A percentile compares a stretch with the other conserved stretches of the same genome.
These are phyloP conservation scores for Melanogaster broomeanus DNA, from an alignment of 768 basidiomycete species.

Conservation along the genomic window DNA sequence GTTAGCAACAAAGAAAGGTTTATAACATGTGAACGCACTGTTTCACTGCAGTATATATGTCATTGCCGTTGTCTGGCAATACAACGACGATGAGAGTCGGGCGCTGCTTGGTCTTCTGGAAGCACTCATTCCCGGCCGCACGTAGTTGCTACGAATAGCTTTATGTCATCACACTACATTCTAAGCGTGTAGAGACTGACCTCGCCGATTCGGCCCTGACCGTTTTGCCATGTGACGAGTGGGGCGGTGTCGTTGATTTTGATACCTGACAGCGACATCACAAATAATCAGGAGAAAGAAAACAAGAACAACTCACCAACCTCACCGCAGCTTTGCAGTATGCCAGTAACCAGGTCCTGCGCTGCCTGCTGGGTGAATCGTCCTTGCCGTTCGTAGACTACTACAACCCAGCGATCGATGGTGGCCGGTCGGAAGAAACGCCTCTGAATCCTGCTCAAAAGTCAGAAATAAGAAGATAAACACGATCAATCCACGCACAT, in stretches of 20 bases:
- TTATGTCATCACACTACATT: neutral
- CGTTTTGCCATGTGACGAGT: conserved; percentile 55
- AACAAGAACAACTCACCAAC: conserved; percentile 53
- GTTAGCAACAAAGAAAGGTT: conserved; percentile 1
- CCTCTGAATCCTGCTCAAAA: conserved; percentile 60
- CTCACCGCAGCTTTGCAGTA: conserved; percentile 48
- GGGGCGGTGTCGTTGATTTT: conserved; percentile 45
- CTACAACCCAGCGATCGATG: conserved; percentile 62
- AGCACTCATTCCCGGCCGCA: conserved; percentile 50
- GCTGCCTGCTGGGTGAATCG: conserved; percentile 55
- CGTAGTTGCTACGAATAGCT: conserved; percentile 43
- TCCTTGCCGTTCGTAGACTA: conserved; percentile 62
- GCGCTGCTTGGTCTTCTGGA: conserved; percentile 36
- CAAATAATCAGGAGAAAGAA: neutral
- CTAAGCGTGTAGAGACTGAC: conserved; percentile 25
- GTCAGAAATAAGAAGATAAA: conserved; percentile 2
- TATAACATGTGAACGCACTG: conserved; percentile 51
- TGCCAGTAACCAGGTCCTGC: conserved; percentile 54
- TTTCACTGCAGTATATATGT: conserved; percentile 77
- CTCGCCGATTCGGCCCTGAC: conserved; percentile 54
- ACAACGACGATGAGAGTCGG: conserved; percentile 68
- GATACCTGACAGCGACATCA: conserved; percentile 49
- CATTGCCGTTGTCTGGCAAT: conserved; percentile 73
- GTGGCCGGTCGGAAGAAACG: conserved; percentile 58
- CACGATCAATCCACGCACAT: conserved; percentile 45